Percentiles rank a stretch among this genome's conserved stretches.
Conservation (phyloP, 176 grass and related monocot species). For the Chrysopogon serrulatus region DNA sequence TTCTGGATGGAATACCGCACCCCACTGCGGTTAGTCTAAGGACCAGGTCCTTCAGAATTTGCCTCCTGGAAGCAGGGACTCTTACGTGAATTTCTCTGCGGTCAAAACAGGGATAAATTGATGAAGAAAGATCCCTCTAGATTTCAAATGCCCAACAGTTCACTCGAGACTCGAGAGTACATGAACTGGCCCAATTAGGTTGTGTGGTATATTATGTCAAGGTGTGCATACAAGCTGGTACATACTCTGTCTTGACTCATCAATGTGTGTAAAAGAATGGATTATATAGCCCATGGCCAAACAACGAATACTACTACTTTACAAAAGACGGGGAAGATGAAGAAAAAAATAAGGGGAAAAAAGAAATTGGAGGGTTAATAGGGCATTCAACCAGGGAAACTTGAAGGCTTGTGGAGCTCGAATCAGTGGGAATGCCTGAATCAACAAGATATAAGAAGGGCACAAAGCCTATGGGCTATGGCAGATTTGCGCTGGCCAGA, state of each 20-base stretch:
- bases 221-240: slow-evolving; percentile 15
- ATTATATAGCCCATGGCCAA: slow-evolving; percentile 38
- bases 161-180: background rate
- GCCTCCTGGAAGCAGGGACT: background rate
- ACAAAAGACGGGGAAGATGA: slow-evolving; percentile 11
- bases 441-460: background rate
- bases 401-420: background rate
- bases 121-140: background rate
- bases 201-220: slow-evolving; percentile 27
- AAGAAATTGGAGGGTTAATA: background rate
- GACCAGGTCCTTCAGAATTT: no score
- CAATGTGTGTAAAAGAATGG: slow-evolving; percentile 46
- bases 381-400: slow-evolving; percentile 2
- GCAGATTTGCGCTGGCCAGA: slow-evolving; percentile 56
- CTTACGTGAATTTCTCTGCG: background rate
- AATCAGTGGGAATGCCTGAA: slow-evolving; percentile 15
- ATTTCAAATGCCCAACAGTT: background rate
- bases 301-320: slow-evolving; percentile 42
- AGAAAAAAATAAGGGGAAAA: background rate
- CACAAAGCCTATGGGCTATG: slow-evolving; percentile 53
- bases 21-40: no score
- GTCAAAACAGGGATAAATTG: background rate
- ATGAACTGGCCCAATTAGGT: background rate
- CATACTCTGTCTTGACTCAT: background rate
- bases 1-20: no score